A percentile compares a stretch with the other conserved stretches of the same genome.
These are phyloP conservation scores for Tanozyma kutaoensis DNA, from an alignment of 805 yeast genomes.

Conservation along the genomic window DNA sequence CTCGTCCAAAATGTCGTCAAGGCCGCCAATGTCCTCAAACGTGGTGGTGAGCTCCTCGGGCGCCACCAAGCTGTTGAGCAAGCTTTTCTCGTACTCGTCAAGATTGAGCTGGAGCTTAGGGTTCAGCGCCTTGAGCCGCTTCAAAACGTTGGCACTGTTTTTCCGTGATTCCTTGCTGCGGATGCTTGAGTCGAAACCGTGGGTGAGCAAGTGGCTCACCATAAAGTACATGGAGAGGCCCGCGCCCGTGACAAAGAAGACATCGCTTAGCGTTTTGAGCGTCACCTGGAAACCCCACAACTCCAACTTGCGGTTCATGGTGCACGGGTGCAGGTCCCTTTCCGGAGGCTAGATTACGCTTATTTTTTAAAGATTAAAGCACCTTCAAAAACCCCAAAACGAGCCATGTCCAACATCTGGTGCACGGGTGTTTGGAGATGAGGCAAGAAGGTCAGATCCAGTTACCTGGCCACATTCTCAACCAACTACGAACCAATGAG, in stretches of 20 bases:
- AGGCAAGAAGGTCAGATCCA: constrained; percentile 19
- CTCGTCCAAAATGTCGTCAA: constrained; percentile 72
- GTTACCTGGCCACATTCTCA: constrained; percentile 41
- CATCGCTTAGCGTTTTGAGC: constrained; percentile 27
- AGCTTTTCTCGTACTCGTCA: constrained; percentile 64
- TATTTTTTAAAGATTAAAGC: too few species aligned
- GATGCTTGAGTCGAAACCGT: constrained; percentile 16
- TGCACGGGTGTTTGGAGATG: too few species aligned
- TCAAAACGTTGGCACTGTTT: constrained; percentile 33
- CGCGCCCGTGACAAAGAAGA: constrained; percentile 37
- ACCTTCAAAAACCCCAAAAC: too few species aligned
- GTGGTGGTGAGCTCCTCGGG: constrained; percentile 72
- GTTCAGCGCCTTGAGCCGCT: constrained; percentile 26
- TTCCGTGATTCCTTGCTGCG: constrained; percentile 51
- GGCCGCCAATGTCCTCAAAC: constrained; percentile 82
- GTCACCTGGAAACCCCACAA: constrained; percentile 24
- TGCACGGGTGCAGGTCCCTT: constrained; percentile 1
- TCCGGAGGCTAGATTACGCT: too few species aligned
- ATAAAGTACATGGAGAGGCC: constrained; percentile 60
- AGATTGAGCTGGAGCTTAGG: constrained; percentile 47
- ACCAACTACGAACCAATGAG: constrained; percentile 31
- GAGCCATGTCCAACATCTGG: too few species aligned
- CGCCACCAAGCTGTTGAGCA: constrained; percentile 65
- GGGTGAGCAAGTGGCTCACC: constrained; percentile 27
- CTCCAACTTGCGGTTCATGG: constrained; percentile 20